phyloP scores from a whole-genome alignment of 805 yeast species.

The Maudiozyma pseudohumilis region DNA sequence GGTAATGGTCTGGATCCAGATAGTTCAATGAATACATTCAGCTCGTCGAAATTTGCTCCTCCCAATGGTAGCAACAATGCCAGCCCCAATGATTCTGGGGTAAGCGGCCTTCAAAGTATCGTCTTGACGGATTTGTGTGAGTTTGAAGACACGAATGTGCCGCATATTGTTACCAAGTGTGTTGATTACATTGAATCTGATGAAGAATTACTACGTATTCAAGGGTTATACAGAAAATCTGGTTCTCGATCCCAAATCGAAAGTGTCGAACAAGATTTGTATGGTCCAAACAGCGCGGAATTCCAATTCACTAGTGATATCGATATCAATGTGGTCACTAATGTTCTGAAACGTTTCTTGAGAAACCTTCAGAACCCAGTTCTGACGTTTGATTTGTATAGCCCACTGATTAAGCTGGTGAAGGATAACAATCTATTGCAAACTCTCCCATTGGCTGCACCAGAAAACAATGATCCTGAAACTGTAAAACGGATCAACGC shows the following conservation, averaged over 20 bases:
- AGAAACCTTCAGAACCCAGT: slow-evolving; percentile 80
- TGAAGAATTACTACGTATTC: slow-evolving; percentile 50
- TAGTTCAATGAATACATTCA: background rate
- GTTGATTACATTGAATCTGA: slow-evolving; percentile 65
- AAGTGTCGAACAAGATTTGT: slow-evolving; percentile 20
- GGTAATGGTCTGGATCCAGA: background rate
- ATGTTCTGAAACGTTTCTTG: slow-evolving; percentile 78
- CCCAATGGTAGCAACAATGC: too few species aligned
- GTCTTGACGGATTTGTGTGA: slow-evolving; percentile 38
- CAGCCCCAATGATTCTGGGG: slow-evolving; percentile 1
- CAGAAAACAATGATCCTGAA: slow-evolving; percentile 7
- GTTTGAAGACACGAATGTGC: slow-evolving; percentile 54
- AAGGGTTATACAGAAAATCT: slow-evolving; percentile 84
- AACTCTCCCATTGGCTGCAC: slow-evolving; percentile 15
- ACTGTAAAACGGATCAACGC: slow-evolving; percentile 22
- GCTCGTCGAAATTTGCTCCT: too few species aligned
- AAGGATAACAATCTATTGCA: slow-evolving; percentile 22
- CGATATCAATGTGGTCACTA: slow-evolving; percentile 84
- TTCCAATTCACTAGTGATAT: slow-evolving; percentile 27
- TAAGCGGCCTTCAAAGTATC: slow-evolving; percentile 32
- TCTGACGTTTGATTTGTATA: slow-evolving; percentile 61
- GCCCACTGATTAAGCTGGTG: slow-evolving; percentile 50
- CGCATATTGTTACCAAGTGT: slow-evolving; percentile 63
- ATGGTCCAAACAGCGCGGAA: slow-evolving; percentile 9
- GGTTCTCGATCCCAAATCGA: slow-evolving; percentile 55